Base-by-base conservation (phyloP, 495 filamentous ascomycete genomes). In the Hyaloscypha variabilis region DNA sequence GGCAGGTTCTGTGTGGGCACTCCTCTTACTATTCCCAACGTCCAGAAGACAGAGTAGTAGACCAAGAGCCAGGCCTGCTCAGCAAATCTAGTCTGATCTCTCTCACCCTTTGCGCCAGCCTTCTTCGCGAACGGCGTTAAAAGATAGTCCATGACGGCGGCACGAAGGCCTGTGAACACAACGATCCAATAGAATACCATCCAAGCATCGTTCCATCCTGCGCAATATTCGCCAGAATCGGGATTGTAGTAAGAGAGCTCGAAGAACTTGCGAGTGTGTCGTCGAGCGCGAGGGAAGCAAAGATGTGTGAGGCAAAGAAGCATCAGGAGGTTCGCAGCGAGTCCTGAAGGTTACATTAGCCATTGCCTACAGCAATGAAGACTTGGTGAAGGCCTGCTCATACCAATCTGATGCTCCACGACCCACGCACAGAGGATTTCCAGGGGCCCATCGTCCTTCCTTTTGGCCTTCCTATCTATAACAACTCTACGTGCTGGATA, bases 11-110 rank as follows among this genome's bases (percentile, higher is more conserved):
- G n/a, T 42, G n/a, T 17, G 3, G 39, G 60, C 25, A 1, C 8
- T 52, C 24, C 29, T 84, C 91, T 60, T 85, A 97, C 92, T 85
- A 94, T 82, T 67, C 95, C 95, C 61, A 94, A 77, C 4, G 86
- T 77, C 88, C 92, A 98, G 74, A 92, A 93, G 60, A 87, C 77
- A 28, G 74, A 74, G 74, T 92, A 91, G 78, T 97, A 98, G 36
- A 94, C 70, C 28, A 91, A 74, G 72, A 96, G 81, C 91, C 93
- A 99, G 58, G 88, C 92, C 78, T 99, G 95, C 76, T 99, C 95
- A 56, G 92, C 91, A 76, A 98, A 91, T 49, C 96, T 84, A 25
- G 91, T 82, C 25, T 88, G 76, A 8, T 84, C 89, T 77, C 96
- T 97, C 68, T 80, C 81, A 63, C 87, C 86, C 65, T 83, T 82